A percentile compares a stretch with the other conserved stretches of the same genome.
phyloP scores from a whole-genome alignment of 306 rosid genomes.

The Castanea mollissima region DNA sequence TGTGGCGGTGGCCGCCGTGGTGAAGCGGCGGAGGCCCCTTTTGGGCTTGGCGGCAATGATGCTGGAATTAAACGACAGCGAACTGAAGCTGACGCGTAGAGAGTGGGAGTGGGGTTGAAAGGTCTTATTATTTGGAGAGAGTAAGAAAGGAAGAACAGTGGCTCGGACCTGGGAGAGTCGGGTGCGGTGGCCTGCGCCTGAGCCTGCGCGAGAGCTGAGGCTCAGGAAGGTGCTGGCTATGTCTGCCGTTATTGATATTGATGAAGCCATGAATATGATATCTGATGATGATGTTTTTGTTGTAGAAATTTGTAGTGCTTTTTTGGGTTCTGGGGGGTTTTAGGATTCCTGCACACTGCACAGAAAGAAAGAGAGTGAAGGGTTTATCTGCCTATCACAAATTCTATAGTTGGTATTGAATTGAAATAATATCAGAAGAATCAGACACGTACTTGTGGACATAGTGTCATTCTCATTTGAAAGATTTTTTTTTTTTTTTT shows the following conservation, averaged over 20 bases:
- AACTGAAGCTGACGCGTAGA: constrained; percentile 1
- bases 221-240: constrained; percentile 48
- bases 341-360: too few relatives aligned
- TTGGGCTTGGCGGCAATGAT: constrained; percentile 22
- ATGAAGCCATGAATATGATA: constrained; percentile 44
- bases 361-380: background rate
- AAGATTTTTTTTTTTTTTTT: too few relatives aligned
- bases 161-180: constrained; percentile 35
- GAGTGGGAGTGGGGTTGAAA: constrained; percentile 6
- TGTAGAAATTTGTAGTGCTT: background rate
- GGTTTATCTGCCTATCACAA: background rate
- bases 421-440: too few relatives aligned
- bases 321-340: background rate
- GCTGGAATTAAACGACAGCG: constrained; percentile 25
- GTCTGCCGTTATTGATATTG: constrained; percentile 41
- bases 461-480: too few relatives aligned
- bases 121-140: constrained; percentile 18
- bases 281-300: background rate
- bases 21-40: constrained; percentile 39
- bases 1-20: constrained; percentile 41
- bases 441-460: too few relatives aligned
- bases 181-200: constrained; percentile 14
- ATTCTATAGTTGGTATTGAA: too few relatives aligned
- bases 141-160: constrained; percentile 28
- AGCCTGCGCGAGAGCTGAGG: constrained; percentile 28